Conservation (phyloP, 306 rosid genomes). For the Gastrolobium villosum region DNA sequence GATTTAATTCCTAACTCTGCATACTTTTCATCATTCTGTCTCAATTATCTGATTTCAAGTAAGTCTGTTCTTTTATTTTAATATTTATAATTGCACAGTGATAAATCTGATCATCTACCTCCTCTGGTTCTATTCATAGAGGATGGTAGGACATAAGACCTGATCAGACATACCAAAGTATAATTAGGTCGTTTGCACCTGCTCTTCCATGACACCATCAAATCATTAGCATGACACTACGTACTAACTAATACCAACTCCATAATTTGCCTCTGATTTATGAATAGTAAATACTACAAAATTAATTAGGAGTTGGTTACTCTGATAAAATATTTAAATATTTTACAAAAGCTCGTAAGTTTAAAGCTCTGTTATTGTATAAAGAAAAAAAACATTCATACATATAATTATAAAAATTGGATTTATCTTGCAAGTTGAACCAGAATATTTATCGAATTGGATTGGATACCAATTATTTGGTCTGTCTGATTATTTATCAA, state of each 20-base stretch:
- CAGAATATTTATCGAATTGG: neutral
- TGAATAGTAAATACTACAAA: neutral
- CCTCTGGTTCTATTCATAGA: no score
- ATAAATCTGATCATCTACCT: no score
- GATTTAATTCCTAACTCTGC: no score
- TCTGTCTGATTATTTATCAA: neutral
- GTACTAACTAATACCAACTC: neutral
- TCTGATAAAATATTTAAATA: neutral
- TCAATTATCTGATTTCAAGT: no score
- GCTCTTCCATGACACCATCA: neutral
- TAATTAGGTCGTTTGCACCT: constrained; percentile 31
- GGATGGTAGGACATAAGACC: constrained; percentile 28
- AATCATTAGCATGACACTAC: constrained; percentile 32
- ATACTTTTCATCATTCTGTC: no score
- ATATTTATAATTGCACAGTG: no score
- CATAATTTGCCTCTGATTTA: neutral
- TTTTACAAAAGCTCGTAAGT: neutral
- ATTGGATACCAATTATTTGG: neutral
- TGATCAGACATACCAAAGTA: neutral
- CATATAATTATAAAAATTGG: neutral
- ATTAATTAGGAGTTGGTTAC: constrained; percentile 5
- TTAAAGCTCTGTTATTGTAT: neutral
- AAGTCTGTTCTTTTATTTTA: no score
- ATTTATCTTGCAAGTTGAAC: neutral
- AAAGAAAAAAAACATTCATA: no score